These are phyloP conservation scores for Escallonia rubra DNA, from an alignment of 129 eudicot species.

Conservation along the genomic window DNA sequence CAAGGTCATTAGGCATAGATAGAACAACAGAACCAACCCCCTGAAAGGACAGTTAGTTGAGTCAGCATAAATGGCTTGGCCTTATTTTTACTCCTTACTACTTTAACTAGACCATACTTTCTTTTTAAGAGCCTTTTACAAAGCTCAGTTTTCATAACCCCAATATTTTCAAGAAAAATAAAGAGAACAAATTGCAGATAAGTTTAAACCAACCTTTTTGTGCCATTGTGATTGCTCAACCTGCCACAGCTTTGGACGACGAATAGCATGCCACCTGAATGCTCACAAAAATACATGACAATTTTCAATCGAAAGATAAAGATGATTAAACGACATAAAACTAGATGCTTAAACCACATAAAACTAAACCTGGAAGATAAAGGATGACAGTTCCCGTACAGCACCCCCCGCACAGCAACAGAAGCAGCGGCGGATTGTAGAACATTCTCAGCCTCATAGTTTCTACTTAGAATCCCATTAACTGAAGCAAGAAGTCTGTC, in stretches of 20 bases:
- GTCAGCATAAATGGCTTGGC: too few species aligned
- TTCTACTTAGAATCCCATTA: constrained; percentile 35
- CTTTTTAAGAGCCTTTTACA: too few species aligned
- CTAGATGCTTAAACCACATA: background rate
- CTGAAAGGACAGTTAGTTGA: too few species aligned
- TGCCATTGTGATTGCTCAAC: constrained; percentile 73
- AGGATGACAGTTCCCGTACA: constrained; percentile 76
- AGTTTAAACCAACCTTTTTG: constrained; percentile 52
- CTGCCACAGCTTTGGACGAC: constrained; percentile 86
- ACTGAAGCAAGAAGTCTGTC: constrained; percentile 79
- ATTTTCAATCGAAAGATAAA: background rate
- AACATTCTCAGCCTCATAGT: constrained; percentile 60
- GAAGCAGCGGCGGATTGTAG: constrained; percentile 93
- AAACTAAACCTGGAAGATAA: constrained; percentile 67
- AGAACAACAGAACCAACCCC: too few species aligned
- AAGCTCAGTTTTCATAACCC: too few species aligned
- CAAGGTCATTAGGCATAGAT: background rate
- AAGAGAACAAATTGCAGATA: constrained; percentile 1
- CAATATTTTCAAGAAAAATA: background rate
- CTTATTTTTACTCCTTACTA: too few species aligned
- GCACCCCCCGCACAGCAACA: constrained; percentile 89
- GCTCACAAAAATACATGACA: constrained; percentile 9
- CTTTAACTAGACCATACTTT: too few species aligned
- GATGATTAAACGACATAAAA: background rate
- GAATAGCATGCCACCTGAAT: constrained; percentile 93